Conservation (phyloP, 2,329 filamentous ascomycete genomes). For the Coniochaeta pulveracea region DNA sequence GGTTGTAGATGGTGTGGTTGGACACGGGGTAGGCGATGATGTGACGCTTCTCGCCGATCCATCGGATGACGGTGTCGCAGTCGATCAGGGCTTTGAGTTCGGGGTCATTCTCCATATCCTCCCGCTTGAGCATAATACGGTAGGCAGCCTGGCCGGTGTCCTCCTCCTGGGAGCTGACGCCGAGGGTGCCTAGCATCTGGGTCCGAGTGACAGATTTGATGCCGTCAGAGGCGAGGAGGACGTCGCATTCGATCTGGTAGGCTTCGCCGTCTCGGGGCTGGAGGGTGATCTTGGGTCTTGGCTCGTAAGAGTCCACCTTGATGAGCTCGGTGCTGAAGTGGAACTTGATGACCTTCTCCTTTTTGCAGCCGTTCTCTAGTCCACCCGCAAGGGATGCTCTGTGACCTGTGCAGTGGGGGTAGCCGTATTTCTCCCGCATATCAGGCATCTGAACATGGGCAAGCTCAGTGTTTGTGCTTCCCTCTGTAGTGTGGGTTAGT, state of each 20-base stretch:
- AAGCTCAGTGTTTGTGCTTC: conserved; percentile 56
- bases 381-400: conserved; percentile 58
- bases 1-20: conserved; percentile 53
- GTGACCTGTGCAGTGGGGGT: conserved; percentile 72
- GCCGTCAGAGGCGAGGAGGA: conserved; percentile 43
- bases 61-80: conserved; percentile 56
- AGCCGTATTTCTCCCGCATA: conserved; percentile 56
- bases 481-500: conserved; percentile 31
- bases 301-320: conserved; percentile 45
- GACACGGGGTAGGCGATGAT: conserved; percentile 70
- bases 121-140: conserved; percentile 62
- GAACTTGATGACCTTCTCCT: conserved; percentile 52
- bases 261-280: conserved; percentile 43
- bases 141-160: conserved; percentile 71
- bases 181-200: conserved; percentile 41
- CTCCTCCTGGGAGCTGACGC: conserved; percentile 41
- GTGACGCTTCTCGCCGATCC: conserved; percentile 66
- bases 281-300: conserved; percentile 48
- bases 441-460: conserved; percentile 59
- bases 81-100: conserved; percentile 58
- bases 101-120: conserved; percentile 54
- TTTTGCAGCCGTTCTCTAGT: conserved; percentile 59
- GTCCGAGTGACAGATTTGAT: conserved; percentile 40
- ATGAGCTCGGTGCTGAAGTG: conserved; percentile 50
- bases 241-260: conserved; percentile 40